Evolutionary conservation across 2,329 filamentous ascomycete species (phyloP).

Genomic region (Phialemoniopsis sp.): DNA sequence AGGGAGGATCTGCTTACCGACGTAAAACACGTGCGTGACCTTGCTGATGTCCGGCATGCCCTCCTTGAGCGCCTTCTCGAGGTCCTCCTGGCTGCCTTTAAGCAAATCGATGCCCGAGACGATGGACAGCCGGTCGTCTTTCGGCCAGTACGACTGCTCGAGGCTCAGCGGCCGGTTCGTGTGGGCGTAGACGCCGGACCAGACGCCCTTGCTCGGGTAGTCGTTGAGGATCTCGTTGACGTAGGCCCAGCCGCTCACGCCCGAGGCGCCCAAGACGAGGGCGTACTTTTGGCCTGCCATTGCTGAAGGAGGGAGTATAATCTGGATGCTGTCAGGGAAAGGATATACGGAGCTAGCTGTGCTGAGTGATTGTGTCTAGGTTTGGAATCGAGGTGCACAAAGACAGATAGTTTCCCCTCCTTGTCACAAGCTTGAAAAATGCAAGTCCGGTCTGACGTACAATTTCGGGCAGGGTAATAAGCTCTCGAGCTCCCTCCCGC

Average conservation of each 20-base stretch:
- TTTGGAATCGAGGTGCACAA: too few species aligned
- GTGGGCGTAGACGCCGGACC: constrained; percentile 13
- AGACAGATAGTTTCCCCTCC: too few species aligned
- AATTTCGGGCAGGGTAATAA: too few species aligned
- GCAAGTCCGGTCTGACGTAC: too few species aligned
- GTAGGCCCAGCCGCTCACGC: constrained; percentile 7
- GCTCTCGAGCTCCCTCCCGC: too few species aligned
- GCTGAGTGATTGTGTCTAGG: too few species aligned
- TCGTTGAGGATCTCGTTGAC: constrained; percentile 12
- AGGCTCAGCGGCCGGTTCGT: constrained; percentile 18
- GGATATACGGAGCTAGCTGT: too few species aligned
- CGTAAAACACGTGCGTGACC: constrained; percentile 37
- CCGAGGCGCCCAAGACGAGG: constrained; percentile 7
- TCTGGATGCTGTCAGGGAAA: too few species aligned
- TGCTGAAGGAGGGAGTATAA: too few species aligned
- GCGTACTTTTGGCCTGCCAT: constrained; percentile 7
- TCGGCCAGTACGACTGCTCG: constrained; percentile 28
- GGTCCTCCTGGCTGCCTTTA: constrained; percentile 27
- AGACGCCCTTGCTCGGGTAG: constrained; percentile 12
- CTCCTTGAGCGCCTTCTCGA: constrained; percentile 24
- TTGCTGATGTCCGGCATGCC: constrained; percentile 26
- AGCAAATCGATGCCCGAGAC: constrained; percentile 36
- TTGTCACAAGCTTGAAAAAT: too few species aligned
- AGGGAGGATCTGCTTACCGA: constrained; percentile 16
- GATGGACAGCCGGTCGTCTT: constrained; percentile 30